phyloP scores from a whole-genome alignment of 352 stramenopile species.

The Phytophthora podocarpi region DNA sequence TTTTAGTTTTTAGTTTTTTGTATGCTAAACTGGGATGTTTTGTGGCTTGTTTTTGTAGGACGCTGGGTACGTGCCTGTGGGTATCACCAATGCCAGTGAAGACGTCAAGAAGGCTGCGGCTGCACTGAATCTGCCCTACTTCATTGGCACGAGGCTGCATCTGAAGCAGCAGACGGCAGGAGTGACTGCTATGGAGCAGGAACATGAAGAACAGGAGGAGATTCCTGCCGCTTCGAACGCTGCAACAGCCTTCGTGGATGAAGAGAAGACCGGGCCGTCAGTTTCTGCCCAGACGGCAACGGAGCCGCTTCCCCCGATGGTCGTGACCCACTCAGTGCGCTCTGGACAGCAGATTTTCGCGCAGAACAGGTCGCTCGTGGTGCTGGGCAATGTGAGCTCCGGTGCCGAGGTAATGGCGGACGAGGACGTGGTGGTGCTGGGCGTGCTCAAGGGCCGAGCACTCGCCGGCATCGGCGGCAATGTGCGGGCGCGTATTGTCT shows the following conservation, averaged over 20 bases:
- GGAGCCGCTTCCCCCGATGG: conserved; percentile 48
- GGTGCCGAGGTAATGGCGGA: conserved; percentile 89
- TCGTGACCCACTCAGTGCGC: conserved; percentile 76
- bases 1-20: no score
- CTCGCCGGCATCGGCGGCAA: conserved; percentile 87
- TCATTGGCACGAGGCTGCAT: conserved; percentile 76
- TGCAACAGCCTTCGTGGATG: conserved; percentile 4
- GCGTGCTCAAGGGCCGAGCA: conserved; percentile 81
- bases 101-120: conserved; percentile 78
- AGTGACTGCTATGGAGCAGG: conserved; percentile 1
- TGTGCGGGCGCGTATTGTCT: conserved; percentile 64
- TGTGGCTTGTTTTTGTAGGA: conserved; percentile 27
- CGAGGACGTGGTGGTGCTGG: conserved; percentile 85
- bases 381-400: conserved; percentile 87
- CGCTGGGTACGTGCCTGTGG: conserved; percentile 68
- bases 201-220: conserved; percentile 4
- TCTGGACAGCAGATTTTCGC: conserved; percentile 91
- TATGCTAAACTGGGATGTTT: no score
- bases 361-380: conserved; percentile 79
- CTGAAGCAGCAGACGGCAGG: conserved; percentile 18
- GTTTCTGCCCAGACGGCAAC: conserved; percentile 4
- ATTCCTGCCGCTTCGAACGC: not conserved
- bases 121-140: conserved; percentile 67
- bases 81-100: conserved; percentile 86
- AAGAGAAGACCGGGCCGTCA: conserved; percentile 10